These are phyloP conservation scores for Waltergamsia citrina DNA, from an alignment of 2,329 filamentous ascomycete species.

Conservation along the genomic window DNA sequence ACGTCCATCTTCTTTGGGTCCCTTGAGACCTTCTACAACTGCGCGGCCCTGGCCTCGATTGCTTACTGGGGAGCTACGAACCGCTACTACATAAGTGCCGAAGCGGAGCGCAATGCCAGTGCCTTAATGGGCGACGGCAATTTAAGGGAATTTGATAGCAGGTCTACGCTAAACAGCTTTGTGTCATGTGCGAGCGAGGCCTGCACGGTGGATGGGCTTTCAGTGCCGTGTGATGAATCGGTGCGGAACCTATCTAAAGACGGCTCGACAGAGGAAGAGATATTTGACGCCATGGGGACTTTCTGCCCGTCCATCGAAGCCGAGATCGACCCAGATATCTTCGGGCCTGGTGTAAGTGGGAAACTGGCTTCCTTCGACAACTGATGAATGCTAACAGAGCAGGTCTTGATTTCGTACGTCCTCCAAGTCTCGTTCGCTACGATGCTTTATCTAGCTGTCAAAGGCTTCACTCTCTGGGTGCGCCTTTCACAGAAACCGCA, in stretches of 20 bases:
- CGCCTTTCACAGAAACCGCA: constrained; percentile 16
- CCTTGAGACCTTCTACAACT: constrained; percentile 28
- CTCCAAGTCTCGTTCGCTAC: constrained; percentile 25
- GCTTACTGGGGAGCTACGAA: constrained; percentile 19
- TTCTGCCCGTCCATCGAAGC: constrained; percentile 25
- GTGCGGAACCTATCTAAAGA: constrained; percentile 15
- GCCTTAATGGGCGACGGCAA: constrained; percentile 21
- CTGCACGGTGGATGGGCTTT: constrained; percentile 21
- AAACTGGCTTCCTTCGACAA: background rate
- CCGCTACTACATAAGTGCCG: constrained; percentile 17
- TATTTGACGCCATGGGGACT: constrained; percentile 22
- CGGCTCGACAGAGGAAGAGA: constrained; percentile 15
- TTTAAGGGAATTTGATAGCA: constrained; percentile 18
- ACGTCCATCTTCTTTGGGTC: constrained; percentile 20
- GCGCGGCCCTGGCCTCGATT: constrained; percentile 22
- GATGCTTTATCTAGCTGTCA: constrained; percentile 21
- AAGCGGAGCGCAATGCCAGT: constrained; percentile 25
- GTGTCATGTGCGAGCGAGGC: constrained; percentile 23
- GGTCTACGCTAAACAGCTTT: constrained; percentile 19
- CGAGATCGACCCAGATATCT: constrained; percentile 28
- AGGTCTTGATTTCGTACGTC: constrained; percentile 28
- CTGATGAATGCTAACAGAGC: background rate
- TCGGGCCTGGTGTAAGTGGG: constrained; percentile 24
- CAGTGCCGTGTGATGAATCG: constrained; percentile 17
- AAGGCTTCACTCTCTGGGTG: constrained; percentile 24